Base-by-base conservation (phyloP, 805 yeast species). In the Starmera amethionina region DNA sequence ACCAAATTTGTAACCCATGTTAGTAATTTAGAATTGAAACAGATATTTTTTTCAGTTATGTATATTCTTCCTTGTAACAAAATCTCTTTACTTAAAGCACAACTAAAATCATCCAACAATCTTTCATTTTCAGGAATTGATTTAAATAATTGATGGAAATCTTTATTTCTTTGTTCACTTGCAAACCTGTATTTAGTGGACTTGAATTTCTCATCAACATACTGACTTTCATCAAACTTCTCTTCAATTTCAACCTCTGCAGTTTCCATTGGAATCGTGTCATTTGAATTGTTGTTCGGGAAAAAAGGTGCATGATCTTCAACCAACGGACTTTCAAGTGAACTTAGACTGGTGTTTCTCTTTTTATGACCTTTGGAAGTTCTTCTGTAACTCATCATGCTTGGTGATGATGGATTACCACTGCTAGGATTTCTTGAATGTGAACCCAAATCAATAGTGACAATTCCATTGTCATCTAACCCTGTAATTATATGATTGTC, bases 1-100 rank as follows among this genome's bases (percentile, higher is more conserved):
- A 82, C 73, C 32, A 89, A 63, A 46, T 75, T 83, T 9, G 96
- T 86, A 10, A 87, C 83, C 95, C 96, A 89, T 1, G 96, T 96
- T 35, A 90, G 63, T 32, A 93, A 67, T 49, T 82, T 82, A 8
- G 96, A 82, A 55, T 87, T 81, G 68, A 93, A 93, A 55, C 96
- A 86, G 4, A 90, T 55, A 52, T 81, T 77, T 39, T 73, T 72
- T 47, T 85, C 89, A 15, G 95, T 75, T 8, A 93, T 70, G 55
- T 85, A 93, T 25, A 93, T 51, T 38, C 95, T 68, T 4, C 98
- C 98, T 54, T 93, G 97, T 9, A 87, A 63, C 29, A 90, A 65
- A 37, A 88, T 85, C 47, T 90, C 97, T 45, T 87, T 68, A 47
- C 89, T 82, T 40, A 90, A 63, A 0, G 97, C 96, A 66, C 97